Evolutionary conservation across 352 stramenopile species (phyloP).

Genomic region (Pythium apleroticum): DNA sequence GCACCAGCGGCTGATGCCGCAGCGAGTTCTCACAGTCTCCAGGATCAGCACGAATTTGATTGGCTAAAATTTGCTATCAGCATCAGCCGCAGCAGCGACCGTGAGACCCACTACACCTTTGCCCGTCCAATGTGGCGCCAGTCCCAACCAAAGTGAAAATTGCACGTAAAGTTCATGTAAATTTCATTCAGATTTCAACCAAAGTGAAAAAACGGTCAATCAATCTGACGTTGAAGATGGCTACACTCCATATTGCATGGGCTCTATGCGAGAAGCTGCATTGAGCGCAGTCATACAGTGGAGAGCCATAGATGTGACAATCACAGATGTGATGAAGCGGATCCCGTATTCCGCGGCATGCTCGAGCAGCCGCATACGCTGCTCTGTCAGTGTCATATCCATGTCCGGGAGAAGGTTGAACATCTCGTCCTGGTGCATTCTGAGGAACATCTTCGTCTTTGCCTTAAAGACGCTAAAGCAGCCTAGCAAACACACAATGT

Average conservation of each 20-base stretch:
- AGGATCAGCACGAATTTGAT: too few species aligned
- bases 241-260: background rate
- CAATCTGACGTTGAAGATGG: background rate
- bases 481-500: background rate
- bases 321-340: background rate
- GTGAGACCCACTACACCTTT: too few species aligned
- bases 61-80: too few species aligned
- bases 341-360: background rate
- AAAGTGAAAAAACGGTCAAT: background rate
- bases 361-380: background rate
- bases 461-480: background rate
- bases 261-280: background rate
- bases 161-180: too few species aligned
- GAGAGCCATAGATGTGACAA: background rate
- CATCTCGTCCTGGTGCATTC: background rate
- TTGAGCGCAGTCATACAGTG: background rate
- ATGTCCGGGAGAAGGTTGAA: background rate
- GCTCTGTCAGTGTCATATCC: background rate
- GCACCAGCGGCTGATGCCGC: too few species aligned
- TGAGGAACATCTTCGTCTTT: background rate
- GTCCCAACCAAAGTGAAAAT: too few species aligned
- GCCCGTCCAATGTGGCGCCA: too few species aligned
- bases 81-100: too few species aligned
- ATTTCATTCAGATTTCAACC: too few species aligned
- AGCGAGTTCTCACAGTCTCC: too few species aligned